These are phyloP conservation scores for Exserohilum rostratum DNA, from an alignment of 2,329 filamentous ascomycete genomes.

Conservation along the genomic window DNA sequence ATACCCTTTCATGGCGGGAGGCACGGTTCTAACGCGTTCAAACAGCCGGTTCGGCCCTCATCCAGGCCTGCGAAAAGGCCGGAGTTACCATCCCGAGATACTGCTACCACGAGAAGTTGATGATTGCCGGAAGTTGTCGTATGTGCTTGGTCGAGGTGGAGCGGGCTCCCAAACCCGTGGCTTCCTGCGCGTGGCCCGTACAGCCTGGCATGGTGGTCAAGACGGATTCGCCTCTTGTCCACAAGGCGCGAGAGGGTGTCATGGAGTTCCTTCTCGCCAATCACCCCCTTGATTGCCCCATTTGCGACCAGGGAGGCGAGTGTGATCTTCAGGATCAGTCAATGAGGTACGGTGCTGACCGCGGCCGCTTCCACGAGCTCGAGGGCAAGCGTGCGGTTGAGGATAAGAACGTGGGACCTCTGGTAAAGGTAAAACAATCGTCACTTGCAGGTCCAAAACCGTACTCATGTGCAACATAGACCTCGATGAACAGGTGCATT, in stretches of 20 bases:
- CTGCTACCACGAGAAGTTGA: constrained; percentile 99
- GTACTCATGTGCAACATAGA: constrained; percentile 56
- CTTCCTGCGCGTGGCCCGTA: constrained; percentile 98
- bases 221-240: constrained; percentile 92
- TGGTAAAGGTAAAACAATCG: constrained; percentile 71
- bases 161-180: constrained; percentile 92
- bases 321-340: constrained; percentile 99
- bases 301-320: constrained; percentile 98
- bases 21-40: constrained; percentile 35
- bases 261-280: constrained; percentile 99
- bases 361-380: constrained; percentile 95
- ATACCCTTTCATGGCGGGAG: constrained; percentile 15
- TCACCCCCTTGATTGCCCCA: constrained; percentile 93
- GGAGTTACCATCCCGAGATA: constrained; percentile 92
- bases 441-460: background rate
- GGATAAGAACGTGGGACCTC: constrained; percentile 97
- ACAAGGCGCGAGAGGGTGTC: constrained; percentile 97
- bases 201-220: constrained; percentile 99
- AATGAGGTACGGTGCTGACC: constrained; percentile 96
- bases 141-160: constrained; percentile 99
- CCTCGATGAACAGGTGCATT: constrained; percentile 99
- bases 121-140: constrained; percentile 99
- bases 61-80: constrained; percentile 99
- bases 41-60: constrained; percentile 91
- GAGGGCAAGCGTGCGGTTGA: constrained; percentile 96